Evolutionary conservation across 768 basidiomycete species (phyloP), one percentile per base, ranked within the genome.

Genomic region (Boletus pseudopeckii): DNA sequence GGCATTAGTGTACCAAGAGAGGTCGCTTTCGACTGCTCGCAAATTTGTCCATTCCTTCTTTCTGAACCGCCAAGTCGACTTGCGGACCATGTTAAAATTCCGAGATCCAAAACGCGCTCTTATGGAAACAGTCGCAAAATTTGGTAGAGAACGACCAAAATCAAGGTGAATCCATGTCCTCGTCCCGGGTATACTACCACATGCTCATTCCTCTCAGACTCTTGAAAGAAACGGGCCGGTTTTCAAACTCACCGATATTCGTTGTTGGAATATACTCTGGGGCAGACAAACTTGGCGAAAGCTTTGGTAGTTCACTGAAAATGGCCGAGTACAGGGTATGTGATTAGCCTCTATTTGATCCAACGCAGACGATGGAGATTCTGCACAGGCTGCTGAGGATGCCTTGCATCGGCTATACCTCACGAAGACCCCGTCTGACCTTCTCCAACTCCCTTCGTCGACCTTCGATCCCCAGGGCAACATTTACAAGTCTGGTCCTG

Each of bases 231-330:
- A 93, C 94, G 0, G 97, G 97, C 65, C 87, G 94, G 43, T 85
- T 84, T 60, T 89, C 92, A 1, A 90, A 90, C 61, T 86, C 92
- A 4, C 95, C 97, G 1, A 80, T 95, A 37, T 99, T 89, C 70
- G 88, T 97, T n/a, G 88, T 96, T n/a, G 97, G 93, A 17, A 88
- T 97, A 54, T 98, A 82, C 69, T 90, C 85, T 22, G 92, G 85
- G 38, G 77, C 72, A 53, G 90, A 83, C 68, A 83, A 97, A 71
- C 81, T 99, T 2, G 92, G 95, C 6, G 95, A 99, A 72, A 94
- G 95, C 14, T 92, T 95, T 65, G 97, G 97, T 48, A 87, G 84
- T 60, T 94, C 91, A 3, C 74, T 98, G 50, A 86, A 83, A 69
- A 98, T 98, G 96, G 93, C 93, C 15, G 93, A 98, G 72, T 95